A percentile compares a stretch with the other conserved stretches of the same genome.
phyloP scores from a whole-genome alignment of 2,329 filamentous ascomycete genomes.

The Arthrobotrys conoides region DNA sequence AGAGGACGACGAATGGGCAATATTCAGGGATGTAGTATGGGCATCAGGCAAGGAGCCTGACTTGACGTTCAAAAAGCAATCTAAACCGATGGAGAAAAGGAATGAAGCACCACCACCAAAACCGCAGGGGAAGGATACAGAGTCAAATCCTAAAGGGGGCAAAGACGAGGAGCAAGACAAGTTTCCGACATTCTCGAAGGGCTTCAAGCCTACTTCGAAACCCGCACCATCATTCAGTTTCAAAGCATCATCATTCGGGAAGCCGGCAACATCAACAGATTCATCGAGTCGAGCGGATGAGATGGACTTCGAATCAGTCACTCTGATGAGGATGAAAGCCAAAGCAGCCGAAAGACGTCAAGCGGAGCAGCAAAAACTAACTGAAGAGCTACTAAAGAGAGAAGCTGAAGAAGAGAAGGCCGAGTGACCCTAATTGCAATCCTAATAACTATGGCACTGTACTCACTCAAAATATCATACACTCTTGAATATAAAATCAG shows the following conservation, averaged over 20 bases:
- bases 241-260: conserved; percentile 55
- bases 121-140: not conserved
- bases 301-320: conserved; percentile 64
- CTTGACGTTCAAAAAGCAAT: conserved; percentile 48
- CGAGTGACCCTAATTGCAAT: conserved; percentile 9
- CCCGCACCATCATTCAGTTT: conserved; percentile 62
- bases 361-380: conserved; percentile 60
- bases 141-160: not conserved
- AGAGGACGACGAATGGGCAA: conserved; percentile 44
- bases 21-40: conserved; percentile 63
- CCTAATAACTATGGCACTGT: conserved; percentile 18
- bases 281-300: conserved; percentile 23
- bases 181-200: conserved; percentile 36
- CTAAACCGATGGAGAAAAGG: conserved; percentile 5
- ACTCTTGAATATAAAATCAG: not conserved
- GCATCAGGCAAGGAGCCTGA: conserved; percentile 63
- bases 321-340: conserved; percentile 63
- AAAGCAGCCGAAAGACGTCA: conserved; percentile 63
- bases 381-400: conserved; percentile 61
- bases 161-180: conserved; percentile 36
- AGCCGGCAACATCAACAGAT: conserved; percentile 21
- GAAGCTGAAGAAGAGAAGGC: conserved; percentile 61
- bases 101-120: conserved; percentile 4
- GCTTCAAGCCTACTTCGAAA: conserved; percentile 44
- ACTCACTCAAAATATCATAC: conserved; percentile 13